Evolutionary conservation across 805 yeast species (phyloP), one percentile per base, ranked within the genome.

Genomic region (Ogataea dorogensis): DNA sequence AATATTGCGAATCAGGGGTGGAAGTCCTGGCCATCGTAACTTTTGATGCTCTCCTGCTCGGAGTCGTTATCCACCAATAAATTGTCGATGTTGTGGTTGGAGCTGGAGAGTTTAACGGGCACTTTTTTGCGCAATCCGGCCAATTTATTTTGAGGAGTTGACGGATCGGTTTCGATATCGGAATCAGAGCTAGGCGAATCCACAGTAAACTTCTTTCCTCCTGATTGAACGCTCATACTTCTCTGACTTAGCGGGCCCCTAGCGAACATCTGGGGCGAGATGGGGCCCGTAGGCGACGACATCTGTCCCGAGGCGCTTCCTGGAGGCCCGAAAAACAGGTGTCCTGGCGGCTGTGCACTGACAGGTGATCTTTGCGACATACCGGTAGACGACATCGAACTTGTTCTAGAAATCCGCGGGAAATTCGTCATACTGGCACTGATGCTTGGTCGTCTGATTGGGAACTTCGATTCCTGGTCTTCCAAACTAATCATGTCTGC

Each of bases 401-500:
- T 51, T n/a, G 60, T 47, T 44, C 64, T 47, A 15, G 56, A 53
- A 20, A 56, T 33, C 24, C 50, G 42, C 16, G 52, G 49, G 47
- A 22, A 27, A 20, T 30, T 64, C 49, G 73, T 63, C 12, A 68
- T 43, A 1, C 73, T 62, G 28, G 70, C 67, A 1, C 71, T 54
- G 9, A 72, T 58, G 1, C 77, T 71, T 6, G 88, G 88, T 59
- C 87, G 71, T 58, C 84, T 73, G 35, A 76, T 69, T 20, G 55
- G 46, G 25, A 49, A 51, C 19, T 54, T 53, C 8, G 53, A 46
- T 33, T 63, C 67, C 28, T 59, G 67, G 50, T 80, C 83, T 58
- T 82, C 91, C 49, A 75, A 78, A 45, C 68, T 74, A 42, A 83
- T 71, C 75, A 86, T 73, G 50, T 86, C 95, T 3, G 91, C 94